Conservation (phyloP, 306 rosid species). For the Canavalia gladiata region DNA sequence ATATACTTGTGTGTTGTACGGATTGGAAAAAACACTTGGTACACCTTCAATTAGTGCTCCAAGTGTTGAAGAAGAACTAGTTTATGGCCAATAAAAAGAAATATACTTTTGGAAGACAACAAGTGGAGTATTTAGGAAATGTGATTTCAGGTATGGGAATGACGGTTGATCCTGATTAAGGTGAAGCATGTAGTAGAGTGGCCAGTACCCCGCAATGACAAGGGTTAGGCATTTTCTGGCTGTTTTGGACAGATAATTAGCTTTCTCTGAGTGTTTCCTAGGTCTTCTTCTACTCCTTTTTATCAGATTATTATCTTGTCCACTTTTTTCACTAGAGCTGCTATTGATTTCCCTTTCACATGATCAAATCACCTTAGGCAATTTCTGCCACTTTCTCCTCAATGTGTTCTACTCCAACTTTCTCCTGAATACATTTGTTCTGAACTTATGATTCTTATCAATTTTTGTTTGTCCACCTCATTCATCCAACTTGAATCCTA, state of each 20-base stretch:
- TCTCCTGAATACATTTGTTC: neutral
- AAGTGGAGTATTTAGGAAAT: neutral
- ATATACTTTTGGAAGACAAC: neutral
- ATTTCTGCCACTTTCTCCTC: neutral
- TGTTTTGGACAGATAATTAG: neutral
- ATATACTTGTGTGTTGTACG: neutral
- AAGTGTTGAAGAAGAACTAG: neutral
- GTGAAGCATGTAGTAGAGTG: too few species aligned
- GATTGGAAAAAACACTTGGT: neutral
- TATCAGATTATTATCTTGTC: neutral
- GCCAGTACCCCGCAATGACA: too few species aligned
- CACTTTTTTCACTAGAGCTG: too few species aligned
- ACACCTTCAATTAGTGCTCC: neutral
- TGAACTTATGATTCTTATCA: neutral
- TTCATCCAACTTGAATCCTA: neutral
- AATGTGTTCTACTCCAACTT: neutral
- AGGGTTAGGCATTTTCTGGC: too few species aligned
- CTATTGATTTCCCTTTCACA: neutral
- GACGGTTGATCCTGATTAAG: neutral
- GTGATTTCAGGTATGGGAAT: neutral
- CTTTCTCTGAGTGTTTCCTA: neutral
- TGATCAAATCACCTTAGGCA: too few species aligned
- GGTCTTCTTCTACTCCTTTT: neutral
- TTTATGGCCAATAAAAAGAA: neutral
- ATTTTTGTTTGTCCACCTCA: too few species aligned